Evolutionary conservation across 257 asterid species (phyloP).

Genomic region (Plectranthus barbatus): DNA sequence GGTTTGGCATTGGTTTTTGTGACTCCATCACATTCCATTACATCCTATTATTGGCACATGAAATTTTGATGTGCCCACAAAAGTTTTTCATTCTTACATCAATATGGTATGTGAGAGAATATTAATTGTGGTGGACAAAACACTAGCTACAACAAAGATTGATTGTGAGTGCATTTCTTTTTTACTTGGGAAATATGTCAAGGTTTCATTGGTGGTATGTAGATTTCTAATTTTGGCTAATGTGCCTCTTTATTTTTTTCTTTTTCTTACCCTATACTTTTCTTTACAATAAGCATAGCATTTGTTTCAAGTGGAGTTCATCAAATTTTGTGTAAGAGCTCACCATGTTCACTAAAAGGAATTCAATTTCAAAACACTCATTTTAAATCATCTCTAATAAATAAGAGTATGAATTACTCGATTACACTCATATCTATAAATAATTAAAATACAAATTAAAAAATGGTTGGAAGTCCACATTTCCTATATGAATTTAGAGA

Average conservation of each 20-base stretch:
- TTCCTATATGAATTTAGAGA: not conserved
- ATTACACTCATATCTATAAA: not conserved
- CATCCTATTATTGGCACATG: constrained; percentile 20
- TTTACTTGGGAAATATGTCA: constrained; percentile 29
- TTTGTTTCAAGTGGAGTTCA: not conserved
- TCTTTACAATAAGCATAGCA: not conserved
- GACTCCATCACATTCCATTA: constrained; percentile 18
- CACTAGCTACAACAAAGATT: constrained; percentile 8
- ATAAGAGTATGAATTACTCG: not conserved
- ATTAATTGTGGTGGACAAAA: constrained; percentile 35
- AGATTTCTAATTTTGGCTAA: not conserved
- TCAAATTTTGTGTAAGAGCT: not conserved
- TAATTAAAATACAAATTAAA: not conserved
- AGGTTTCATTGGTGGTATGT: constrained; percentile 17
- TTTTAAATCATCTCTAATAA: not conserved
- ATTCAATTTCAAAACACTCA: not conserved
- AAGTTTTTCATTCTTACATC: constrained; percentile 22
- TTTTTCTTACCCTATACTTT: not conserved
- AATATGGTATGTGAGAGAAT: constrained; percentile 28
- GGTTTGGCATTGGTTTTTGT: constrained; percentile 25
- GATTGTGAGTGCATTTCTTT: constrained; percentile 14
- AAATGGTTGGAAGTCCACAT: not conserved
- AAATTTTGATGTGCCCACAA: constrained; percentile 19
- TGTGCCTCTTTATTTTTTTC: not conserved
- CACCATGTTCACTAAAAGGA: not conserved